Percentiles rank a stretch among this genome's conserved stretches.
Conservation (phyloP, 495 filamentous ascomycete genomes). For the Talaromyces borbonicus region DNA sequence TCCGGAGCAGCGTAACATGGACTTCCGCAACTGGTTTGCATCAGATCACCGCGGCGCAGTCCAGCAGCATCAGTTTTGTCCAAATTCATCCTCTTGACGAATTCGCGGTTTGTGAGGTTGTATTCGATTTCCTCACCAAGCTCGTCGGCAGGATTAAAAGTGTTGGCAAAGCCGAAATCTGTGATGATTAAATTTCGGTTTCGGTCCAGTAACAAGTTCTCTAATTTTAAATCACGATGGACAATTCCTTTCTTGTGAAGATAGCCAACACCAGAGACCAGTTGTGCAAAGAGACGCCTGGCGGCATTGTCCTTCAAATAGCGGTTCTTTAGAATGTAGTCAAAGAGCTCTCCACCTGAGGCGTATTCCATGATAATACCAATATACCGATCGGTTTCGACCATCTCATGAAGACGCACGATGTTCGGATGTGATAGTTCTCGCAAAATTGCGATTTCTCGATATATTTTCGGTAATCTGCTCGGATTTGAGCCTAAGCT, state of each 20-base stretch:
- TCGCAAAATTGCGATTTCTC: constrained; percentile 84
- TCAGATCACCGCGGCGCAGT: constrained; percentile 57
- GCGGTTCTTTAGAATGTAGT: constrained; percentile 93
- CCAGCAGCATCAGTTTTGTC: constrained; percentile 79
- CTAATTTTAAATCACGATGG: constrained; percentile 92
- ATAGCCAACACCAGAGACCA: constrained; percentile 95
- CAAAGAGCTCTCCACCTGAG: constrained; percentile 94
- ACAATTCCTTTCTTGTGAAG: constrained; percentile 99
- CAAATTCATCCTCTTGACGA: constrained; percentile 65
- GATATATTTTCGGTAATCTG: constrained; percentile 90
- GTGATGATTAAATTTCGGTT: constrained; percentile 99
- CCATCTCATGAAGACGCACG: constrained; percentile 95
- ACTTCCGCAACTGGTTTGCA: constrained; percentile 50
- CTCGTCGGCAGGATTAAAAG: constrained; percentile 83
- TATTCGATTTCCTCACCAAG: constrained; percentile 84
- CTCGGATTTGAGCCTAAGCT: constrained; percentile 76
- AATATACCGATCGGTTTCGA: constrained; percentile 90
- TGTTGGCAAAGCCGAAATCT: constrained; percentile 98
- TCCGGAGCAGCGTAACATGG: constrained; percentile 94
- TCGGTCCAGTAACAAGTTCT: constrained; percentile 90
- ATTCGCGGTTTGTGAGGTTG: constrained; percentile 74
- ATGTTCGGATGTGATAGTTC: constrained; percentile 92
- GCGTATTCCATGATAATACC: constrained; percentile 98
- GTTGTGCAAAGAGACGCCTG: constrained; percentile 84
- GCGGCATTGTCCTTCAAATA: constrained; percentile 92